Base-by-base conservation (phyloP, 768 basidiomycete genomes). In the Gloeopeniophorella convolvens region DNA sequence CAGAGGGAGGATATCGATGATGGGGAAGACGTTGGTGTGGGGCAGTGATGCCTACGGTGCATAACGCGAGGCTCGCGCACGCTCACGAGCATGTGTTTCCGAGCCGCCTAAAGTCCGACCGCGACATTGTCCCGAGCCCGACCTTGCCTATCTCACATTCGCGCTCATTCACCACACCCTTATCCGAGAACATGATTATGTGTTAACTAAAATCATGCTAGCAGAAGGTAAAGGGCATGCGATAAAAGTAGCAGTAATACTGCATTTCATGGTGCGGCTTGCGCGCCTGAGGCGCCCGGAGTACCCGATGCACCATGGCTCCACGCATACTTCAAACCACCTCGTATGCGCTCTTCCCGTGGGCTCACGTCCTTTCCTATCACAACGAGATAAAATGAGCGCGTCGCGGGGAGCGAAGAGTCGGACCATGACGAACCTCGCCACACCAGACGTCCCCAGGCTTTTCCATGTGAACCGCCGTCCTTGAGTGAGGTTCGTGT, bases 401-500 rank as follows among this genome's bases (percentile, higher is more conserved):
- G 21, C 24, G 28, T 39, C 20, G 2, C 6, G 30, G 34, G 23
- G 3, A 27, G 16, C 30, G 15, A 42, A 50, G 18, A 20, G 16
- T 40, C 31, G 8, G 10, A 23, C 40, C 24, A 68, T 3, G 30
- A 48, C 80, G 51, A 45, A 89, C 89, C 87, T 70, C 74, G 80
- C 87, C 89, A 92, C 48, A 80, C 74, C 4, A 91, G 68, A 51
- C 72, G 70, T 6, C 89, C 89, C 90, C 90, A 92, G 15, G 79
- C 89, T 64, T 83, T 89, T 2, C 89, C 89, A 58, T 89, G 85
- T 23, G 65, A 71, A 23, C 88, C 88, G 56, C 82, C 81, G 35
- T 71, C 70, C 65, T 90, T 92, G 63, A 90, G 79, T 54, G 71
- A 69, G 27, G 85, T 75, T 60, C 76, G 72, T 3, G 88, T 89